phyloP scores from a whole-genome alignment of 805 yeast species.

The Barnettozyma botsteinii region DNA sequence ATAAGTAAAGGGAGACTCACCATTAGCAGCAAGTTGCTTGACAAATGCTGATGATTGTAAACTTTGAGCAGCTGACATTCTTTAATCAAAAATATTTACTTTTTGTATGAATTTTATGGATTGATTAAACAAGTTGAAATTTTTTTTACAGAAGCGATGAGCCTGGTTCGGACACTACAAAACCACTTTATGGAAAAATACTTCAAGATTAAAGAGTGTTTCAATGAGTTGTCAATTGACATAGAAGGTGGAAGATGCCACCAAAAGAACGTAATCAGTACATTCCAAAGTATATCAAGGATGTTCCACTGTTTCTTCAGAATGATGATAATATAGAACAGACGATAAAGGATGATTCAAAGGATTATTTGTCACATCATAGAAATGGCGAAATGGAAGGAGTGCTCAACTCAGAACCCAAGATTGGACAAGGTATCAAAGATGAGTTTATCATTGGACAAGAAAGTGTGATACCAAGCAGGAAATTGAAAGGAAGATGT shows the following conservation, averaged over 20 bases:
- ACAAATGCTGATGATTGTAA: conserved; percentile 49
- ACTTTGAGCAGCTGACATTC: conserved; percentile 1
- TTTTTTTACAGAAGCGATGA: conserved; percentile 5
- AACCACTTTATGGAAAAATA: too few relatives aligned
- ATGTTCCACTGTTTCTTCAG: conserved; percentile 37
- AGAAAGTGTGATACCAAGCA: conserved; percentile 2
- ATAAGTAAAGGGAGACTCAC: conserved; percentile 20
- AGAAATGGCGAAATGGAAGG: conserved; percentile 26
- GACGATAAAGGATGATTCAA: conserved; percentile 12
- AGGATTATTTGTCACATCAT: conserved; percentile 55
- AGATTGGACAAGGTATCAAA: conserved; percentile 49
- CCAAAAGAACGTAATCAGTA: conserved; percentile 26
- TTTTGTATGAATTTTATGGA: too few relatives aligned
- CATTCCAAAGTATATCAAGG: conserved; percentile 36
- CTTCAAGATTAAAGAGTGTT: too few relatives aligned
- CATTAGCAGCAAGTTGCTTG: conserved; percentile 79
- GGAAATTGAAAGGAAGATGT: conserved; percentile 38
- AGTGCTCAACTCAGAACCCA: conserved; percentile 42
- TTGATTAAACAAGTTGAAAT: too few relatives aligned
- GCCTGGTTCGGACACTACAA: conserved; percentile 5
- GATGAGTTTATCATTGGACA: conserved; percentile 37
- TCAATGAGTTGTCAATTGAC: too few relatives aligned
- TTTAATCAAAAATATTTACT: not conserved
- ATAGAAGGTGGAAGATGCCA: not conserved
- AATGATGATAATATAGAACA: conserved; percentile 12